Base-by-base conservation (phyloP, 768 basidiomycete genomes). In the Leccinum truebloodii region DNA sequence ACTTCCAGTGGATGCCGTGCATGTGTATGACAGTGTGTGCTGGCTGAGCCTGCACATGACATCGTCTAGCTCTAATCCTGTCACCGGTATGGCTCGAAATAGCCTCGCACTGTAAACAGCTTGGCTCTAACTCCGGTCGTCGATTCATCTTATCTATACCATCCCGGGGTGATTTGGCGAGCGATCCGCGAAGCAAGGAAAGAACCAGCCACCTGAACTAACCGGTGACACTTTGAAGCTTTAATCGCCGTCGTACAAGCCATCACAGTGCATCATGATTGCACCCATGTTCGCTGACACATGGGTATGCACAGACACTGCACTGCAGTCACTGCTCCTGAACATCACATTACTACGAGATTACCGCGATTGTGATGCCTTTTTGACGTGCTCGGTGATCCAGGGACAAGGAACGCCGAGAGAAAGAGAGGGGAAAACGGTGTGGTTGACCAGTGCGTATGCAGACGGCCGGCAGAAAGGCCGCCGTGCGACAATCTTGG, bases 101-200 rank as follows among this genome's bases (percentile, higher is more conserved):
- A 44, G 41, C n/a, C n/a, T 4, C 9, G 41, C 41, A 20, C n/a
- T 44, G 41, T 44, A 44, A 44, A 30, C 30, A 30, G 30, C 30
- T 1, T 20, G 41, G 41, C n/a, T 44, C n/a, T 12, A 44, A n/a
- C 10, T 18, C 8, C 39, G n/a, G 41, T 44, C n/a, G n/a, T 44
- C 9, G 18, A 10, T 20, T 44, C n/a, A 44, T 44, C 41, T 44
- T 44, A 44, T 44, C 18, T 20, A 20, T 44, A 44, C 41, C 41
- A 44, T 44, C 41, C 4, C 41, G n/a, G 41, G n/a, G 41, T 44
- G 18, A 44, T 44, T 44, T 44, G 9, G 41, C n/a, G 41, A 44
- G 18, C 35, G n/a, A 26, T 71, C 69, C 69, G 69, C 59, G 61
- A 69, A 71, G 58, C 59, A 63, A 66, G 69, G 69, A 59, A 8